Percentiles rank a stretch among this genome's conserved stretches.
Evolutionary conservation across 23 red algal genomes (phyloP).

Genomic region (Gracilaria caudata): DNA sequence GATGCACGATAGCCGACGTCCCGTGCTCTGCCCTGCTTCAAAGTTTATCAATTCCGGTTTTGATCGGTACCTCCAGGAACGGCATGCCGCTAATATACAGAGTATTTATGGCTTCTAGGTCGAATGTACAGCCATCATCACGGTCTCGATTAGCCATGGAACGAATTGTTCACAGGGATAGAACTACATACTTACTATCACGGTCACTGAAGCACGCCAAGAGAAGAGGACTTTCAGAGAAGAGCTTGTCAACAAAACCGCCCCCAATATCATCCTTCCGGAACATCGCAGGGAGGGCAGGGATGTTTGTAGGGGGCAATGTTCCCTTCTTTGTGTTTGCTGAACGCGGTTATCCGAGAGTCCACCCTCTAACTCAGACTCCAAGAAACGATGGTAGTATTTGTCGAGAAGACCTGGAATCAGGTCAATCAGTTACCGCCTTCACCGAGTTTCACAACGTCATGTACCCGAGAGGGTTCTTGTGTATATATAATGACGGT

Average conservation of each 20-base stretch:
- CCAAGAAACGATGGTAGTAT: background rate
- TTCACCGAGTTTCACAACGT: slow-evolving; percentile 85
- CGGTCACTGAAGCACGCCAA: slow-evolving; percentile 27
- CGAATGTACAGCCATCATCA: background rate
- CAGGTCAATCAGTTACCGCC: slow-evolving; percentile 13
- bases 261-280: slow-evolving; percentile 42
- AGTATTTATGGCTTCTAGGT: slow-evolving; percentile 40
- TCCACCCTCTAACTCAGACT: slow-evolving; percentile 69
- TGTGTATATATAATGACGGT: slow-evolving; percentile 60
- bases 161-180: slow-evolving; percentile 59
- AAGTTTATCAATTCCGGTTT: slow-evolving; percentile 46
- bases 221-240: background rate
- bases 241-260: background rate
- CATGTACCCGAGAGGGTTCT: slow-evolving; percentile 74
- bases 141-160: slow-evolving; percentile 31
- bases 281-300: slow-evolving; percentile 69
- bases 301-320: slow-evolving; percentile 62
- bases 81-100: slow-evolving; percentile 73
- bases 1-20: slow-evolving; percentile 26
- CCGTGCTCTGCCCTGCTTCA: slow-evolving; percentile 42
- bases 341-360: slow-evolving; percentile 71
- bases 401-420: slow-evolving; percentile 45
- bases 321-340: slow-evolving; percentile 75
- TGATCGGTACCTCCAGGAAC: slow-evolving; percentile 51
- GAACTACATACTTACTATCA: slow-evolving; percentile 37